Evolutionary conservation across 2,329 filamentous ascomycete genomes (phyloP), one percentile per base, ranked within the genome.

Genomic region (Sarocladium brachiariae): DNA sequence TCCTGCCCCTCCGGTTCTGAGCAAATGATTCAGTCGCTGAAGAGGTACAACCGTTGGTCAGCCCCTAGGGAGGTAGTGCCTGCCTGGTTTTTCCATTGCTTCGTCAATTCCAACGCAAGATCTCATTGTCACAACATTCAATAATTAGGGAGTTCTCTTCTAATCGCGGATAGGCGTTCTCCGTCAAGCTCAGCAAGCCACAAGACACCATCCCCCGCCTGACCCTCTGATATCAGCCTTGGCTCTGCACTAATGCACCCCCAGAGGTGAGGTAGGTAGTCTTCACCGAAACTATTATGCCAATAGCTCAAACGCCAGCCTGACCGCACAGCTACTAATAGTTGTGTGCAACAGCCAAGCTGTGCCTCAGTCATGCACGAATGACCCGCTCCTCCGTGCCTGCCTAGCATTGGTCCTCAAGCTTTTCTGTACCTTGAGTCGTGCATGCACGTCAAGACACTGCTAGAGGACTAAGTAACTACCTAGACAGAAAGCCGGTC

Each of bases 281-380:
- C 39, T 27, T 43, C 39, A 43, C 39, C 39, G 39, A 43, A 19
- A 43, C 21, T 23, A 43, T 27, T 19, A 27, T 23, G 27, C 23
- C 23, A 25, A n/a, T 23, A 7, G 39, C 39, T 43, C 39, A 8
- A 25, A 43, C 21, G 39, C 39, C 39, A 4, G 24, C 39, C 14
- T 10, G 39, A 43, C 39, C 39, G 14, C 39, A 23, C n/a, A 27
- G 39, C 39, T 43, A 43, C n/a, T n/a, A n/a, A n/a, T n/a, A n/a
- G n/a, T n/a, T n/a, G n/a, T n/a, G n/a, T 25, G 39, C 39, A 43
- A 43, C n/a, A 27, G 39, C 39, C 39, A 43, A 43, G 39, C 4
- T 23, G 24, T 4, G 13, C 21, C 23, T 19, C 21, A 19, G n/a
- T 25, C 21, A 9, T 6, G n/a, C 37, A n/a, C n/a, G n/a, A n/a